Conservation (phyloP, 805 yeast species). For the Ogataea sp. region DNA sequence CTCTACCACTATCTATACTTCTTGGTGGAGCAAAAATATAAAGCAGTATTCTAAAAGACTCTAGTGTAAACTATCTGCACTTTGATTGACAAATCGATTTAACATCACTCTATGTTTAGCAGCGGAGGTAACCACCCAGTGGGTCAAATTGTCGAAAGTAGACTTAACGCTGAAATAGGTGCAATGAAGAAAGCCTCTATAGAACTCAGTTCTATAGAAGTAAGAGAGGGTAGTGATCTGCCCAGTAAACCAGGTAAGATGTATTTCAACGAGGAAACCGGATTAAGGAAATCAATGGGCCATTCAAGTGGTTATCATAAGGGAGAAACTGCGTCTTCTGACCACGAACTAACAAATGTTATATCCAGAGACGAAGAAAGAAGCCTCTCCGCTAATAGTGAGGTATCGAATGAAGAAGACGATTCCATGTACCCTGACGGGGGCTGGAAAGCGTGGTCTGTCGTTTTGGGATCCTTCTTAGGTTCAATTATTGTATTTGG, state of each 20-base stretch:
- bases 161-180: background rate
- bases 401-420: conserved; percentile 5
- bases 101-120: too few species aligned
- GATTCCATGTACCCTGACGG: conserved; percentile 46
- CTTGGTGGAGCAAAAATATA: too few species aligned
- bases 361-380: background rate
- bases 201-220: background rate
- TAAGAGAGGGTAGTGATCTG: background rate
- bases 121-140: too few species aligned
- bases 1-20: too few species aligned
- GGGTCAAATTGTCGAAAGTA: background rate
- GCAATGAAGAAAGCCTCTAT: background rate
- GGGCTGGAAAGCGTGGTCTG: conserved; percentile 46
- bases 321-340: background rate
- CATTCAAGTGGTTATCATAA: background rate
- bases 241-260: too few species aligned
- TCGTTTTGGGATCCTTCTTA: conserved; percentile 48
- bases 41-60: too few species aligned
- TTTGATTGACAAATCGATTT: too few species aligned
- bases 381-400: background rate
- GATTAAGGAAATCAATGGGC: background rate
- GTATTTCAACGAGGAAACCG: too few species aligned
- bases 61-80: too few species aligned
- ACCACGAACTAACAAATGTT: background rate
- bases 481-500: conserved; percentile 52